Percentiles rank a stretch among this genome's conserved stretches.
Evolutionary conservation across 257 asterid genomes (phyloP).

Genomic region (Primulina huaijiensis): DNA sequence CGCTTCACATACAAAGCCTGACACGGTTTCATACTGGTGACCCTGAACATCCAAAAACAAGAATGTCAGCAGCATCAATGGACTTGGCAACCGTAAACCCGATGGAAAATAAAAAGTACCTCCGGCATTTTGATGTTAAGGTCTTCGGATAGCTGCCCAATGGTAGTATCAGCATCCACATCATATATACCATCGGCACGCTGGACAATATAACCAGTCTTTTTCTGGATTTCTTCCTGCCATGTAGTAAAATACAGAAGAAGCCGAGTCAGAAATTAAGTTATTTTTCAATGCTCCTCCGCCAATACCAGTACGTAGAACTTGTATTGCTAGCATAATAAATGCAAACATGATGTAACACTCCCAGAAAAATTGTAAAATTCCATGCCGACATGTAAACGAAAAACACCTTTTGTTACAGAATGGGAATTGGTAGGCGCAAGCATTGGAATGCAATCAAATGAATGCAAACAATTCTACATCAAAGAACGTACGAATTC

Average conservation of each 20-base stretch:
- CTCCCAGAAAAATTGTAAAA: background rate
- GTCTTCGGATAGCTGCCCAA: constrained; percentile 95
- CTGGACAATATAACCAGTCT: constrained; percentile 93
- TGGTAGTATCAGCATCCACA: constrained; percentile 96
- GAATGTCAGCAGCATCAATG: constrained; percentile 17
- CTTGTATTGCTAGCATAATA: background rate
- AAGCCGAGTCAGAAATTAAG: constrained; percentile 9
- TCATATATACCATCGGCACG: constrained; percentile 94
- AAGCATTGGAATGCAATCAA: constrained; percentile 7
- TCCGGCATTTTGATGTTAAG: constrained; percentile 92
- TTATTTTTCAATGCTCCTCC: constrained; percentile 7
- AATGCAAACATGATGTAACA: constrained; percentile 7
- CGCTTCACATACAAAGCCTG: constrained; percentile 97
- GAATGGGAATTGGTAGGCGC: background rate
- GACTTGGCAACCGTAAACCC: background rate
- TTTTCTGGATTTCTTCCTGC: constrained; percentile 98
- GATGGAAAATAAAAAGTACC: constrained; percentile 38
- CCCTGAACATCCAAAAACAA: constrained; percentile 51
- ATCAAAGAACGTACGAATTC: background rate
- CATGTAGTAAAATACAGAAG: constrained; percentile 19
- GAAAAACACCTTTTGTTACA: background rate
- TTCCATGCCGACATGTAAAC: background rate
- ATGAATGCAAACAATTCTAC: constrained; percentile 5
- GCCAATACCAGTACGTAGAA: too few relatives aligned
- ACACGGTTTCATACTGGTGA: constrained; percentile 93